Conservation (phyloP, 306 rosid genomes). For the Acacia crassicarpa region DNA sequence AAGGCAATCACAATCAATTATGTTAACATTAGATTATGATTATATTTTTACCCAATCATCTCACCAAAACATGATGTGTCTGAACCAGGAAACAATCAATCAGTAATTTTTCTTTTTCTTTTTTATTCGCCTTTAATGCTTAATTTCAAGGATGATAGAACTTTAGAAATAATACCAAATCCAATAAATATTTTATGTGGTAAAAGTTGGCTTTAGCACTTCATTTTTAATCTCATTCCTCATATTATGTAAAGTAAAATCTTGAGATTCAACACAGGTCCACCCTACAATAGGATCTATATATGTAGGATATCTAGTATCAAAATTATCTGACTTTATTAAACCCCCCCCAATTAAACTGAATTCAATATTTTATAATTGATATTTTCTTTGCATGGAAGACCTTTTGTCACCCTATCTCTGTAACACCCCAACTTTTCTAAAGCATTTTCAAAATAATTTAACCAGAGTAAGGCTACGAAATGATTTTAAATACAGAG, state of each 20-base stretch:
- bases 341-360: background rate
- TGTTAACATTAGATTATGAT: constrained; percentile 13
- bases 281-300: background rate
- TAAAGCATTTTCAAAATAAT: too few species aligned
- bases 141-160: background rate
- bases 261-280: background rate
- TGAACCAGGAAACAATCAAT: constrained; percentile 13
- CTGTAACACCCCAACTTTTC: too few species aligned
- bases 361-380: background rate
- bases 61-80: constrained; percentile 39
- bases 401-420: constrained; percentile 4
- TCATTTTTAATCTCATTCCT: background rate
- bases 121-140: background rate
- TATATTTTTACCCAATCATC: constrained; percentile 1
- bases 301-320: background rate
- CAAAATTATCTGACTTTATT: background rate
- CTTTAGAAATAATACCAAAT: background rate
- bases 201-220: background rate
- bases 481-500: too few species aligned
- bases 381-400: background rate
- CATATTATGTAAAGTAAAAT: background rate
- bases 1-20: constrained; percentile 26
- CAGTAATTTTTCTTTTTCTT: background rate
- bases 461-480: too few species aligned
- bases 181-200: background rate